Base-by-base conservation (phyloP, 805 yeast genomes). In the Spathaspora girioi region DNA sequence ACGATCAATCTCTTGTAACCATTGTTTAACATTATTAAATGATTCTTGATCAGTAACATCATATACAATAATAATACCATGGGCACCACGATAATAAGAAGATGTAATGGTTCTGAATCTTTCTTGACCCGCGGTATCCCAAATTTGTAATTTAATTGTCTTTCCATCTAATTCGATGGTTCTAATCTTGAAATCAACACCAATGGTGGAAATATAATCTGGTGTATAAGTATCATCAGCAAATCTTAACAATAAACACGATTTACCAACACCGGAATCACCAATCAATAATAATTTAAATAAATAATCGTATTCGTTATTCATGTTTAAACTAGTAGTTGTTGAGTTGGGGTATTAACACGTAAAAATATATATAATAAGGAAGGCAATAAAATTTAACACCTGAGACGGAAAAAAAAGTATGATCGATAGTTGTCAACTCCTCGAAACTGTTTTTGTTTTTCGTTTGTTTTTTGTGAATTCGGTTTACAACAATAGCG, bases 81-180 rank as follows among this genome's bases (percentile, higher is more conserved):
- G 98, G 11, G 98, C 97, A 51, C 99, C 99, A 70, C 99, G 87
- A 78, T 93, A 93, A 76, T 93, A 93, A 14, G 97, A 89, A 12
- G 97, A 89, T 11, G 98, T 94, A 74, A 93, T 93, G 48, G 99
- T 94, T 75, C 98, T 86, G 77, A 94, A 94, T 63, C 99, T 80
- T 72, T 94, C 99, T 77, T 94, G 99, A 45, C 99, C 99, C 11
- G 98, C 99, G 51, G 99, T 94, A 69, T 94, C 99, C 99, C 99
- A 94, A 67, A 94, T 93, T 76, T 94, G 99, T 66, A 94, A 81
- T 75, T 94, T 94, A 68, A 94, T 94, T 50, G 96, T 89, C 78
- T 94, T 94, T 58, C 98, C 98, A 62, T 94, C 97, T 54, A 94
- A 79, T 68, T 94, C 98, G 50, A 88, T 87, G 47, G 94, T 88